Evolutionary conservation across 371 early-diverging fungal genomes (phyloP).

Genomic region (Capillidium rhysosporum): DNA sequence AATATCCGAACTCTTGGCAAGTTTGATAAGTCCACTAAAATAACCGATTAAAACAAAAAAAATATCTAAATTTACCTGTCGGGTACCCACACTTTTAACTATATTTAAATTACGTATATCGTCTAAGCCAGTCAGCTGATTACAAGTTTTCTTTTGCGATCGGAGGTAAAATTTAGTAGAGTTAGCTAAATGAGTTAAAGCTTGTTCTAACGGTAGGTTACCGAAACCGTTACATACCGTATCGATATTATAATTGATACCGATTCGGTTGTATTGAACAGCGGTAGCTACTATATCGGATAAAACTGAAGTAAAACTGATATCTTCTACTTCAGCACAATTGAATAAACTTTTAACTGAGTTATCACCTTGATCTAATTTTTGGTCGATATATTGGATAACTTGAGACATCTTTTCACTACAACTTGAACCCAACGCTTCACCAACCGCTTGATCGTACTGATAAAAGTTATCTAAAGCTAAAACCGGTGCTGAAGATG

Average conservation of each 20-base stretch:
- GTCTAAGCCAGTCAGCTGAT: not conserved
- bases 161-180: not conserved
- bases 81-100: not conserved
- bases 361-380: not conserved
- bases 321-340: not conserved
- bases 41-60: not conserved
- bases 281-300: not conserved
- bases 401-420: not conserved
- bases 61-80: not conserved
- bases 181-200: not conserved
- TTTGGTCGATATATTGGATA: slow-evolving; percentile 13
- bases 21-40: slow-evolving; percentile 14
- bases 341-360: not conserved
- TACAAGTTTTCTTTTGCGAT: not conserved
- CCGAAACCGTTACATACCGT: slow-evolving; percentile 9
- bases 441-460: slow-evolving; percentile 16
- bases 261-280: slow-evolving; percentile 3
- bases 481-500: slow-evolving; percentile 46
- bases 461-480: slow-evolving; percentile 34
- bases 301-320: not conserved
- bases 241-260: not conserved
- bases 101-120: not conserved
- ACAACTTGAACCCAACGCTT: slow-evolving; percentile 18
- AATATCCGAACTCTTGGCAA: slow-evolving; percentile 48
- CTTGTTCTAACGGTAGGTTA: slow-evolving; percentile 9